Evolutionary conservation across 1,284 basidiomycete genomes (phyloP), one percentile per base, ranked within the genome.

Genomic region (Naganishia cerealis): DNA sequence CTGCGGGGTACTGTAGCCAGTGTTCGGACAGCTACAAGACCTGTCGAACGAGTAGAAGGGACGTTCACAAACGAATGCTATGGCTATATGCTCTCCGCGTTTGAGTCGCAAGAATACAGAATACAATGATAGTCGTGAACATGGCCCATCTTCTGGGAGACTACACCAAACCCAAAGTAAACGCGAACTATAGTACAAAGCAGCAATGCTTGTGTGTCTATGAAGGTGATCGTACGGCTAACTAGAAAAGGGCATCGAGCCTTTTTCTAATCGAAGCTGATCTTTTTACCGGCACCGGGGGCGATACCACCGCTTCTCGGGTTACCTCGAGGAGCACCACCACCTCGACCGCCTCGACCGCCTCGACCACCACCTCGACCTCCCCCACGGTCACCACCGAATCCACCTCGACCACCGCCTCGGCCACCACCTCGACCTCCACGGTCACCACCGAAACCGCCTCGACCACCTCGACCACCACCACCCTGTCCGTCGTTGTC

Each of bases 221-320:
- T 50, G 46, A 24, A 50, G 46, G 24, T 50, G 46, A 50, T 50
- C 46, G 46, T 50, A 33, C 29, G 29, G 29, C 29, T 33, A 33
- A 33, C 29, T 33, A 33, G 29, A 46, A 46, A 46, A 46, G 24
- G 46, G 46, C 18, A 21, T 50, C 46, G 7, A 50, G 46, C 46
- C 46, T 50, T n/a, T 72, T 6, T 33, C 29, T 83, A 84, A 76
- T 84, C 83, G 78, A 94, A 95, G 21, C 87, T 90, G 70, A 85
- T 88, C 84, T 94, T 95, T 81, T 85, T 89, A 73, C 94, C 94
- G 74, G 88, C 86, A 68, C 86, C 86, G 39, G 85, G 79, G 66
- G 87, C 82, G 75, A 92, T 88, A 29, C 87, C 92, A 59, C 92
- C 93, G 53, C 84, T 86, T 72, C 89, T 85, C 58, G 86, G 82